These are phyloP conservation scores for Azolla pinnata DNA, from an alignment of 75 land plant species.

Conservation along the genomic window DNA sequence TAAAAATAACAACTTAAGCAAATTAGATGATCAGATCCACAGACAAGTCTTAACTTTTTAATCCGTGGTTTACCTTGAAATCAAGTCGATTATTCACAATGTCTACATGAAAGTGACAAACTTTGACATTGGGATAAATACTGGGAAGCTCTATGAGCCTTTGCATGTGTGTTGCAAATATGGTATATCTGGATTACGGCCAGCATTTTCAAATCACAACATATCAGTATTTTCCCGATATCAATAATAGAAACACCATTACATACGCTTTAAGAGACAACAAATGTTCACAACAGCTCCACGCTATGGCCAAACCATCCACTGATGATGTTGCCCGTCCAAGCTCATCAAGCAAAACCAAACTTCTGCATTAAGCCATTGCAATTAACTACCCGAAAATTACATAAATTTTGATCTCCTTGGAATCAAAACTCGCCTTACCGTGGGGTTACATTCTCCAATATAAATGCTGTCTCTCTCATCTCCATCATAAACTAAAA, in stretches of 20 bases:
- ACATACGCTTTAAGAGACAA: conserved; percentile 72
- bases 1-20: too few relatives aligned
- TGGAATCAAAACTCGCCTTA: conserved; percentile 8
- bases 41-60: too few relatives aligned
- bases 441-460: conserved; percentile 79
- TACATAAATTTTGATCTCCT: neutral
- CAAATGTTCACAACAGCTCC: conserved; percentile 96
- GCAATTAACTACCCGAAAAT: neutral
- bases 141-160: conserved; percentile 59
- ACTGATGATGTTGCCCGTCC: conserved; percentile 89
- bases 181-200: conserved; percentile 67
- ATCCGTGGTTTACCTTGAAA: too few relatives aligned
- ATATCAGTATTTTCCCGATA: neutral
- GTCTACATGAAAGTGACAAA: conserved; percentile 69
- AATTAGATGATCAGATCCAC: too few relatives aligned
- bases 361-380: conserved; percentile 43
- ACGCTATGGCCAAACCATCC: conserved; percentile 95
- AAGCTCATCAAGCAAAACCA: conserved; percentile 86
- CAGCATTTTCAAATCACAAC: neutral
- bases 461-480: conserved; percentile 86
- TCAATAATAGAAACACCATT: too few relatives aligned
- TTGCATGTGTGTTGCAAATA: conserved; percentile 95
- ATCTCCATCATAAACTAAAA: conserved; percentile 98
- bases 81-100: conserved; percentile 58
- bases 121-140: conserved; percentile 84